These are phyloP conservation scores for Penicillium subrubescens DNA, from an alignment of 495 filamentous ascomycete species.

Conservation along the genomic window DNA sequence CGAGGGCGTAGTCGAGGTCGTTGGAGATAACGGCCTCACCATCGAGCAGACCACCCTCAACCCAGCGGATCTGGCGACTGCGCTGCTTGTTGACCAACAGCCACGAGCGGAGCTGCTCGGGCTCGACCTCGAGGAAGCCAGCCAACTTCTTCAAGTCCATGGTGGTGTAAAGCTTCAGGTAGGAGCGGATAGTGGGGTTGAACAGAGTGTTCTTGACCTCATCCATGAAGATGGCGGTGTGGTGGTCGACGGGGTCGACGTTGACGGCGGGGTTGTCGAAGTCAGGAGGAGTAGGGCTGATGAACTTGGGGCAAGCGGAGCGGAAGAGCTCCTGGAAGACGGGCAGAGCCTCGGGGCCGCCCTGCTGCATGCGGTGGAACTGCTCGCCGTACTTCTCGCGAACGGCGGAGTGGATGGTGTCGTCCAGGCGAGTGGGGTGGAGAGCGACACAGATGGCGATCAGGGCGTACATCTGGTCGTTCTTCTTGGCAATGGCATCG, in stretches of 20 bases:
- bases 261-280: slow-evolving; percentile 94
- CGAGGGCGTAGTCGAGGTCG: slow-evolving; percentile 95
- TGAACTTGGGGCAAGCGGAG: slow-evolving; percentile 96
- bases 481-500: slow-evolving; percentile 98
- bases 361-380: slow-evolving; percentile 91
- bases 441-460: slow-evolving; percentile 99
- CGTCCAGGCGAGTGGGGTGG: slow-evolving; percentile 92
- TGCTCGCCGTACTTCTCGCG: slow-evolving; percentile 99
- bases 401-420: slow-evolving; percentile 97
- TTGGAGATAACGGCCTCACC: slow-evolving; percentile 88
- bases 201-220: slow-evolving; percentile 97
- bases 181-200: slow-evolving; percentile 93
- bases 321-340: slow-evolving; percentile 98
- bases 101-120: slow-evolving; percentile 87
- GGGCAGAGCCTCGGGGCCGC: slow-evolving; percentile 90
- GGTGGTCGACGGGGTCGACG: slow-evolving; percentile 96
- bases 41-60: slow-evolving; percentile 84
- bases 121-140: slow-evolving; percentile 91
- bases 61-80: slow-evolving; percentile 93
- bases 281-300: slow-evolving; percentile 94
- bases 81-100: slow-evolving; percentile 97
- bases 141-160: slow-evolving; percentile 99
- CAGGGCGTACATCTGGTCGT: slow-evolving; percentile 99
- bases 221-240: slow-evolving; percentile 96
- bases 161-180: slow-evolving; percentile 98